These are phyloP conservation scores for Xerocomus amazonicus DNA, from an alignment of 1,284 basidiomycete species.

Conservation along the genomic window DNA sequence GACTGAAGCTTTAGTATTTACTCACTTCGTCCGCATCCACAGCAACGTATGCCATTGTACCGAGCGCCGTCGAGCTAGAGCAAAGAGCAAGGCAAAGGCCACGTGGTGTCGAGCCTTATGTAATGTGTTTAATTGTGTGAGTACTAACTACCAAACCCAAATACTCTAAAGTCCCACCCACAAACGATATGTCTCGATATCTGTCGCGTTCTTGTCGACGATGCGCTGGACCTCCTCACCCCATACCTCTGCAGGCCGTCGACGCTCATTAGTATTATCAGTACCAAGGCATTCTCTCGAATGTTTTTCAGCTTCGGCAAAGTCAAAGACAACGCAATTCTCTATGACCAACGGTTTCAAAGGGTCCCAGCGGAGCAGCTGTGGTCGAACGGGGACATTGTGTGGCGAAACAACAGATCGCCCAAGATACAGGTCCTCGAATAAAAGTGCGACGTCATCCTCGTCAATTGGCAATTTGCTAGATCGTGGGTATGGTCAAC, in stretches of 20 bases:
- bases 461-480: conserved; percentile 77
- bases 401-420: conserved; percentile 77
- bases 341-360: conserved; percentile 57
- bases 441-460: conserved; percentile 78
- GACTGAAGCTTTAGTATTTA: conserved; percentile 10
- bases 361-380: conserved; percentile 79
- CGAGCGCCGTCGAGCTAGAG: neutral
- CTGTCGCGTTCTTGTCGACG: conserved; percentile 50
- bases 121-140: no score
- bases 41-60: conserved; percentile 48
- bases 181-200: conserved; percentile 45
- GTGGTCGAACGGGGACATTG: conserved; percentile 65
- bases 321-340: conserved; percentile 82
- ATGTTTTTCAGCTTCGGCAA: conserved; percentile 70
- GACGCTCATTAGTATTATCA: conserved; percentile 23
- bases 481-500: conserved; percentile 4
- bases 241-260: conserved; percentile 56
- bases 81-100: no score
- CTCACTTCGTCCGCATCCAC: conserved; percentile 56
- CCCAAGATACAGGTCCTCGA: conserved; percentile 84
- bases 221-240: conserved; percentile 56
- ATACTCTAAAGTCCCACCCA: conserved; percentile 38
- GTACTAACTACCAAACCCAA: no score
- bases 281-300: conserved; percentile 45
- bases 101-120: no score